Evolutionary conservation across 768 basidiomycete genomes (phyloP), one percentile per base, ranked within the genome.

Genomic region (Kondoa malvinella): DNA sequence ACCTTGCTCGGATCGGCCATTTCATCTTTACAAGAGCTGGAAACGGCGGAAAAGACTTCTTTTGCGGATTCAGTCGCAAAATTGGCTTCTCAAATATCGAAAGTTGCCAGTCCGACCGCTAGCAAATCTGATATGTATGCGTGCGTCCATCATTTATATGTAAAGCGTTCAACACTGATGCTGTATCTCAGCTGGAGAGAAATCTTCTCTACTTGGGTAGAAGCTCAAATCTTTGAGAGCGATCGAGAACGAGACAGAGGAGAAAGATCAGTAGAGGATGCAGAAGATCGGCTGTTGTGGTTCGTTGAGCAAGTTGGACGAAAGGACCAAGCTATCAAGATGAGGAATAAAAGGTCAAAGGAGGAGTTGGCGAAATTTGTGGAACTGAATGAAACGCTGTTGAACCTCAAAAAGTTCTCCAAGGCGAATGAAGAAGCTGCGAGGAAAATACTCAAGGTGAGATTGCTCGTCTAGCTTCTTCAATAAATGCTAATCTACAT

Each of bases 131-230:
- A 96, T 72, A 77, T 96, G 4, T 90, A 88, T 75, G 81, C 84
- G 3, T 50, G 40, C 8, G 40, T 50, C 8, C 21, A 50, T 50
- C 40, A 8, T 50, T 21, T 21, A 21, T 8, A 50, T 50, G 40
- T 50, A 50, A 8, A 8, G 21, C 40, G 8, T 8, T 50, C 40
- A 50, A 50, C 21, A 50, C 40, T 50, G 40, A 50, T 50, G 40
- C 21, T 50, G 40, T 8, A 8, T 50, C 21, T 8, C 21, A 50
- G 40, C 8, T 95, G 92, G 92, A 80, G 92, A 27, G 85, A 89
- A 77, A 86, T 95, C 31, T 94, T 96, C 74, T 85, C 85, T 68
- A 77, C 92, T 1, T 95, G 94, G 76, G 80, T 87, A 61, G 90
- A 94, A 72, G 80, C 84, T 0, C 87, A 92, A 72, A 83, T 95